Evolutionary conservation across 2,329 filamentous ascomycete genomes (phyloP), one percentile per base, ranked within the genome.

Genomic region (Cordyceps cateniannulata): DNA sequence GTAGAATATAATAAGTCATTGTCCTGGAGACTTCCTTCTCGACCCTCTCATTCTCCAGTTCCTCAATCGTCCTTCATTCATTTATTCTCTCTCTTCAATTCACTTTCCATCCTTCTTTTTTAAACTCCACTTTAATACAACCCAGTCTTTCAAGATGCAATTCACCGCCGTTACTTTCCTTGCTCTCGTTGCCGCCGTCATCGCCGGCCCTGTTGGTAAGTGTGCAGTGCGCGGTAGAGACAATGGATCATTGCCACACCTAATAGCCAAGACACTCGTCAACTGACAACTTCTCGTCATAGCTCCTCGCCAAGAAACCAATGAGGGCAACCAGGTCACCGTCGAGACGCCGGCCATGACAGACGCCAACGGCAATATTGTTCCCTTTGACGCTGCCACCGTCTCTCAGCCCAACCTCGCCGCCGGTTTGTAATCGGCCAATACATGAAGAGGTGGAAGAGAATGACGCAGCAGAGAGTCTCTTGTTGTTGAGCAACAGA

Each of bases 111-210:
- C 22, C 10, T 51, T 22, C 32, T 18, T 47, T 56, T 14, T 35
- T n/a, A 16, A 1, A 24, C 10, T 2, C 29, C 12, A 38, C 16
- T 58, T 70, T 65, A 58, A 65, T 63, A 32, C 10, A 25, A 22
- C 18, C 2, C 7, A n/a, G 9, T 47, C 12, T 12, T 32, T 73
- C 77, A 83, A 76, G 62, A 84, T 84, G 81, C 78, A 82, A 76
- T 79, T 79, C 77, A 76, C 77, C 62, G 63, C 77, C 64, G 64
- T 79, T 66, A 73, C 76, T 67, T 61, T 83, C 63, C 71, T 81
- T 66, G 72, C 79, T 63, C 70, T 84, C 63, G 73, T 75, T 70
- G 72, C 77, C 60, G 72, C 77, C 67, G 79, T 75, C 66, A 69
- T 79, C 66, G 81, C 79, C 61, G 72, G 67, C 55, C 69, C 73